Percentiles rank a stretch among this genome's conserved stretches.
phyloP scores from a whole-genome alignment of 2,329 filamentous ascomycete species.

The Talaromyces piceae region DNA sequence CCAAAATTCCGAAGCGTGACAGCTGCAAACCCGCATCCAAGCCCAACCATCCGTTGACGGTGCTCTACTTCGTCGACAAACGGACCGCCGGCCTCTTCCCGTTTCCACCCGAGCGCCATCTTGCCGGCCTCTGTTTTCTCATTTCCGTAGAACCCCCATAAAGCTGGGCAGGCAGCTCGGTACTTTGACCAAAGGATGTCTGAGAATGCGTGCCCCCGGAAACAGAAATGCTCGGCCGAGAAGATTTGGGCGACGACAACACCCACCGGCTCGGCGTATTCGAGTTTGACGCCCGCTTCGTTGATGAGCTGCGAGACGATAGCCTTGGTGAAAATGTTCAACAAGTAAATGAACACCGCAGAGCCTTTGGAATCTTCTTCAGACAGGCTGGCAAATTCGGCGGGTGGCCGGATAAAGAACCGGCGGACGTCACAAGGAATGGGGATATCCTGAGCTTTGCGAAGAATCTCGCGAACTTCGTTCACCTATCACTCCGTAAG shows the following conservation, averaged over 20 bases:
- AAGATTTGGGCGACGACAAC: slow-evolving; percentile 69
- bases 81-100: slow-evolving; percentile 42
- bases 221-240: slow-evolving; percentile 58
- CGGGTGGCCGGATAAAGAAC: slow-evolving; percentile 6
- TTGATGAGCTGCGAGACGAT: slow-evolving; percentile 63
- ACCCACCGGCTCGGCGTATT: slow-evolving; percentile 70
- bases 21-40: slow-evolving; percentile 77
- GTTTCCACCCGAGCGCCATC: slow-evolving; percentile 65
- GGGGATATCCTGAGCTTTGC: slow-evolving; percentile 46
- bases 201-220: slow-evolving; percentile 61
- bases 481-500: slow-evolving; percentile 16
- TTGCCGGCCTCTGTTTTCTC: slow-evolving; percentile 66
- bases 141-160: slow-evolving; percentile 74
- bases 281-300: slow-evolving; percentile 57
- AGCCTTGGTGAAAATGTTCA: slow-evolving; percentile 69
- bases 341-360: slow-evolving; percentile 62
- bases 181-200: slow-evolving; percentile 86
- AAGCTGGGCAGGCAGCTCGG: slow-evolving; percentile 68
- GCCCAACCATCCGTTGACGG: slow-evolving; percentile 71
- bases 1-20: slow-evolving; percentile 77
- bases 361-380: slow-evolving; percentile 49
- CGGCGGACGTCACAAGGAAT: slow-evolving; percentile 47
- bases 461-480: slow-evolving; percentile 47
- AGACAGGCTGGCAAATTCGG: slow-evolving; percentile 41
- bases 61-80: slow-evolving; percentile 67